These are phyloP conservation scores for Plasmodium adleri DNA, from an alignment of 169 alveolate genomes.

Conservation along the genomic window DNA sequence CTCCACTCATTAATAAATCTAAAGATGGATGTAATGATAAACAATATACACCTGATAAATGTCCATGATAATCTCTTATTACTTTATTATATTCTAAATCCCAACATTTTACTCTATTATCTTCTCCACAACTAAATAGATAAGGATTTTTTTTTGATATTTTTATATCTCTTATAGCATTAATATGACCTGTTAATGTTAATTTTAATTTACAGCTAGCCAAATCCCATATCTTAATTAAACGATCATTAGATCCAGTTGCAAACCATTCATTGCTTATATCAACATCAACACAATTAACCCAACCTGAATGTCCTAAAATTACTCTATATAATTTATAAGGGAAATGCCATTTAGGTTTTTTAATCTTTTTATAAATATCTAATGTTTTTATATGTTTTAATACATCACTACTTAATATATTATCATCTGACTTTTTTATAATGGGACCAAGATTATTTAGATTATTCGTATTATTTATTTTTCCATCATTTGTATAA, in stretches of 20 bases:
- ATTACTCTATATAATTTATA: slow-evolving; percentile 97
- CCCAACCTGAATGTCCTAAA: slow-evolving; percentile 99
- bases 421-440: slow-evolving; percentile 58
- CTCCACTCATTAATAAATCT: slow-evolving; percentile 97
- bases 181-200: slow-evolving; percentile 98
- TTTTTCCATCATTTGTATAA: background rate
- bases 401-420: slow-evolving; percentile 82
- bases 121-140: slow-evolving; percentile 98
- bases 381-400: slow-evolving; percentile 79
- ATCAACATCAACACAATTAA: slow-evolving; percentile 96
- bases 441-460: slow-evolving; percentile 33
- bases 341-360: slow-evolving; percentile 96
- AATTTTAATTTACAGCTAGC: slow-evolving; percentile 96
- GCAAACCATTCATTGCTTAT: slow-evolving; percentile 97
- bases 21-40: slow-evolving; percentile 97
- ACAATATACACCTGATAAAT: slow-evolving; percentile 95
- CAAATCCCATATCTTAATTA: slow-evolving; percentile 98
- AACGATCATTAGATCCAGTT: slow-evolving; percentile 97
- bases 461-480: slow-evolving; percentile 9
- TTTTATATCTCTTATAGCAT: slow-evolving; percentile 94
- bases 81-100: slow-evolving; percentile 98
- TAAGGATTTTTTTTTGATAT: slow-evolving; percentile 97
- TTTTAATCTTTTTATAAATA: slow-evolving; percentile 75
- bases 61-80: slow-evolving; percentile 98
- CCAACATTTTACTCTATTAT: slow-evolving; percentile 98